These are phyloP conservation scores for Calonectria fujianensis DNA, from an alignment of 2,329 filamentous ascomycete genomes.

Conservation along the genomic window DNA sequence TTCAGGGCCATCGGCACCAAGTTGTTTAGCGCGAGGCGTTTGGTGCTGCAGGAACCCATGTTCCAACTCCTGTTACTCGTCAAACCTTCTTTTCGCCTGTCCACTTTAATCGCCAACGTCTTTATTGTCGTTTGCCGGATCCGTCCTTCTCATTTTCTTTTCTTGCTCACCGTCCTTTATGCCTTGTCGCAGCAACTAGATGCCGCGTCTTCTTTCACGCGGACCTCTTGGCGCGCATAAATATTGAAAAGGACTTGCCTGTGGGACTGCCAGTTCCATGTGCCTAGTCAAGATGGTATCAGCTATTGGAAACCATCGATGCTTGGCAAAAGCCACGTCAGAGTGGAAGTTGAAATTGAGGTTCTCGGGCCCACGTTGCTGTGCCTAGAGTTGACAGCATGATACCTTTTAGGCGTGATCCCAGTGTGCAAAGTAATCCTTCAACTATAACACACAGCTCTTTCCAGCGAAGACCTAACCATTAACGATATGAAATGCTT, in stretches of 20 bases:
- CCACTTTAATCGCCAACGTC: slow-evolving; percentile 7
- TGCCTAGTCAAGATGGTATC: neutral
- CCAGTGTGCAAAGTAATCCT: neutral
- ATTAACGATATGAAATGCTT: neutral
- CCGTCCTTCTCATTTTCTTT: neutral
- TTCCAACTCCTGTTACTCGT: neutral
- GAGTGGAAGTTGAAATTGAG: neutral
- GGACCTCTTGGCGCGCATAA: neutral
- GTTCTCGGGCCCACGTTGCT: neutral
- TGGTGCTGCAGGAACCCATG: neutral
- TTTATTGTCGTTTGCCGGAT: neutral
- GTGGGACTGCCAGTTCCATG: neutral
- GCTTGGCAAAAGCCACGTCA: neutral
- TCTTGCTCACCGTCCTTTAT: neutral
- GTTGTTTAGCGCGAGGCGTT: neutral
- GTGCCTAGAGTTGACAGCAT: neutral
- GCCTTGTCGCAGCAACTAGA: neutral
- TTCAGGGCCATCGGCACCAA: neutral
- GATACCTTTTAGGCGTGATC: neutral
- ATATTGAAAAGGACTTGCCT: neutral
- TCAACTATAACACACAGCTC: neutral
- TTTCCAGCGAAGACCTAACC: neutral
- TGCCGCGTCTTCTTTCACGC: neutral
- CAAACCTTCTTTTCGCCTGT: neutral
- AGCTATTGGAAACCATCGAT: neutral